Evolutionary conservation across 1,284 basidiomycete species (phyloP), one percentile per base, ranked within the genome.

Genomic region (Phylloporus sp.): DNA sequence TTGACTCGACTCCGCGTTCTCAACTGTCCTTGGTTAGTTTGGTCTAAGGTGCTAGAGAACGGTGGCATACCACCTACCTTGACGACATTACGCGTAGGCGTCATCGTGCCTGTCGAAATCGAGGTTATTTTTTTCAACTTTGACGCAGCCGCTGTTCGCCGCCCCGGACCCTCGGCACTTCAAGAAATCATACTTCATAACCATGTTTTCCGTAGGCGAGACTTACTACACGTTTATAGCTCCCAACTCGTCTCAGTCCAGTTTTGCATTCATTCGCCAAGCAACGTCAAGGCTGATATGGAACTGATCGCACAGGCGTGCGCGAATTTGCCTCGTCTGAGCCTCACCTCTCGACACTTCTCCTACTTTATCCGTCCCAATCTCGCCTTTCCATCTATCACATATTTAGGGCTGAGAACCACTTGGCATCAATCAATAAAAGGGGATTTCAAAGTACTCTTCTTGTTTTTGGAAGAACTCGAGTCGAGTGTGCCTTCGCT

Each of bases 1-100:
- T 71, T 70, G 35, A 67, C 67, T 6, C 66, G 68, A 17, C 72
- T 80, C 52, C 78, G 69, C 41, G 39, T 79, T 37, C 69, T 79
- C 32, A 55, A 67, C 20, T 71, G 55, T 60, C 63, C 65, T n/a
- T 6, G 25, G 19, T 25, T 71, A 15, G 2, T 32, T 32, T 76
- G 72, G 74, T 69, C 59, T n/a, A 64, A 32, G 41, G 65, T 59
- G 1, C 29, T 64, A 7, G 37, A 49, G 3, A 64, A 62, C 12
- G 37, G 23, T 5, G n/a, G 32, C 5, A 55, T 71, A 23, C 71
- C 76, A 20, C 63, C 69, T 27, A 73, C 72, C 6, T 39, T 79
- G 15, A 68, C 66, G 4, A 76, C 76, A 4, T 65, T 78, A 20
- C 66, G 60, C 47, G 17, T 71, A 23, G 47, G 47, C 2, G 3